These are phyloP conservation scores for Mycena kentingensis DNA, from an alignment of 768 basidiomycete species.

Conservation along the genomic window DNA sequence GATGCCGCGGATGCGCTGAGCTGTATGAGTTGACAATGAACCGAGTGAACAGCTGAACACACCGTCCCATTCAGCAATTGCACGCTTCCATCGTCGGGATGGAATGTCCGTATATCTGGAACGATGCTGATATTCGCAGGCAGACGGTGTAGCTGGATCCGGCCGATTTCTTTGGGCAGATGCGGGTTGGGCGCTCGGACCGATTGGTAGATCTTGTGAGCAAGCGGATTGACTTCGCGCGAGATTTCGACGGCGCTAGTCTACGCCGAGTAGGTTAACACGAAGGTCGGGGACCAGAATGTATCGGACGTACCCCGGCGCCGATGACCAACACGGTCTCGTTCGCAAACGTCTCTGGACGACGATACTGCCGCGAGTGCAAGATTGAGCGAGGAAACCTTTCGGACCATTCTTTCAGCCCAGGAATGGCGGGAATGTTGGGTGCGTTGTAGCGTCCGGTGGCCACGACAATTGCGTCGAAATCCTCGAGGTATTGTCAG, in stretches of 20 bases:
- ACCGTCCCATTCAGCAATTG: constrained; percentile 43
- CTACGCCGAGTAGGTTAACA: constrained; percentile 19
- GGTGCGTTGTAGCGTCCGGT: constrained; percentile 39
- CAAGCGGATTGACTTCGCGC: constrained; percentile 34
- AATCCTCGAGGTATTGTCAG: constrained; percentile 29
- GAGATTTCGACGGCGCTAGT: constrained; percentile 41
- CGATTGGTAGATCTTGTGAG: constrained; percentile 36
- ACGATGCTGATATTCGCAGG: constrained; percentile 40
- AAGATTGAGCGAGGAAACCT: constrained; percentile 36
- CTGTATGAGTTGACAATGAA: background rate
- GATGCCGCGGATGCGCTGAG: constrained; percentile 35
- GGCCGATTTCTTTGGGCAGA: constrained; percentile 13
- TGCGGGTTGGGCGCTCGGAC: constrained; percentile 18
- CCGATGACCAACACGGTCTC: constrained; percentile 47
- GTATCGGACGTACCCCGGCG: constrained; percentile 33
- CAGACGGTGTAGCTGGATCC: constrained; percentile 22
- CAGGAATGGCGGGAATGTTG: constrained; percentile 35
- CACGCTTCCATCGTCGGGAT: constrained; percentile 24
- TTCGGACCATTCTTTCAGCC: constrained; percentile 36
- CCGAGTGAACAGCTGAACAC: constrained; percentile 6
- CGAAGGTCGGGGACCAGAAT: background rate
- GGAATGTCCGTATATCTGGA: constrained; percentile 43
- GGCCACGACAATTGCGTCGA: constrained; percentile 38
- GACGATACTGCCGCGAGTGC: constrained; percentile 46
- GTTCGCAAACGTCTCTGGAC: constrained; percentile 37